Evolutionary conservation across 768 basidiomycete species (phyloP).

Genomic region (Kwoniella sp.): DNA sequence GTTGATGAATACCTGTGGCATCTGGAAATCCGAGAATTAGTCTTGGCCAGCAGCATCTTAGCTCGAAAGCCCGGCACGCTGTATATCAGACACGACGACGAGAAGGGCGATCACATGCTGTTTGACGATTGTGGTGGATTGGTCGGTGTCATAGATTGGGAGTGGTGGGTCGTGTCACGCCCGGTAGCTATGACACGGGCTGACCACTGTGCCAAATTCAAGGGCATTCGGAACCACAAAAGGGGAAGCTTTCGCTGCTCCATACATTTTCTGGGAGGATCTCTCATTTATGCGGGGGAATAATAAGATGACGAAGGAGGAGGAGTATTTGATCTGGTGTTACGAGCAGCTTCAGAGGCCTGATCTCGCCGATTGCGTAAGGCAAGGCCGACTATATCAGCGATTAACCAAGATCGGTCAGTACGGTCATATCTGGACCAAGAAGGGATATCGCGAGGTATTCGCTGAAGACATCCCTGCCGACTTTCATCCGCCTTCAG

Average conservation of each 20-base stretch:
- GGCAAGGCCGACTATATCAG: slow-evolving; percentile 12
- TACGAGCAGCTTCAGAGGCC: slow-evolving; percentile 2
- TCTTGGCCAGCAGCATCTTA: background rate
- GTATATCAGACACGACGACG: slow-evolving; percentile 27
- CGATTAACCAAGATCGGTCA: slow-evolving; percentile 1
- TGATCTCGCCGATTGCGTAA: slow-evolving; percentile 19
- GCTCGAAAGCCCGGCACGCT: slow-evolving; percentile 1
- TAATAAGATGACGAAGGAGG: slow-evolving; percentile 5
- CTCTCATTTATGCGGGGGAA: background rate
- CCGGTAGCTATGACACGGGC: too few species aligned
- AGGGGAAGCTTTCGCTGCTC: slow-evolving; percentile 12
- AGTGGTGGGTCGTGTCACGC: slow-evolving; percentile 17
- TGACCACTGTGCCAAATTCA: too few species aligned
- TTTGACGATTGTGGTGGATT: slow-evolving; percentile 31
- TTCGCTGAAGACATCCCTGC: background rate
- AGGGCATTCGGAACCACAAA: slow-evolving; percentile 16
- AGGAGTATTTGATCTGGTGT: background rate
- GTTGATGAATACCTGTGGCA: slow-evolving; percentile 10
- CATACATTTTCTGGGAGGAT: background rate
- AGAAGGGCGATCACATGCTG: slow-evolving; percentile 40
- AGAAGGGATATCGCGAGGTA: background rate
- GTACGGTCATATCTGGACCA: background rate
- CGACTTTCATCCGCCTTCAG: slow-evolving; percentile 1
- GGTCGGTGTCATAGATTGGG: slow-evolving; percentile 46
- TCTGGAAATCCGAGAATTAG: slow-evolving; percentile 5